Evolutionary conservation across 1,284 basidiomycete species (phyloP).

Genomic region (Ganoderma boninense): DNA sequence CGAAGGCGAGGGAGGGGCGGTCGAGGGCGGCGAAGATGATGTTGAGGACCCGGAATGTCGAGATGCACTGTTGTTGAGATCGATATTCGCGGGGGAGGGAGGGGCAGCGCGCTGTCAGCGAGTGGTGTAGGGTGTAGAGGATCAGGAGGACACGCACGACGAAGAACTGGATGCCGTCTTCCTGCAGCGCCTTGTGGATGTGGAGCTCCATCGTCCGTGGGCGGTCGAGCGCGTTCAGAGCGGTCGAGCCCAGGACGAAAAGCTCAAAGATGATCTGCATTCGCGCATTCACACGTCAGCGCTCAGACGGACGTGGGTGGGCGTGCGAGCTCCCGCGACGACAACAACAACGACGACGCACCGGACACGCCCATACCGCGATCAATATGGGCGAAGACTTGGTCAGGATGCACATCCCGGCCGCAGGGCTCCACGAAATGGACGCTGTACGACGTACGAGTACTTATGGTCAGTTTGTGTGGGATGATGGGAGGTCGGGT

Average conservation of each 20-base stretch:
- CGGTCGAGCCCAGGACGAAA: conserved; percentile 38
- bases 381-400: conserved; percentile 31
- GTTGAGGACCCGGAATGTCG: conserved; percentile 36
- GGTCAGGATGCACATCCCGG: conserved; percentile 39
- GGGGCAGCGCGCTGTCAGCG: background rate
- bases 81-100: background rate
- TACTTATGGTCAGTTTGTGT: background rate
- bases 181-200: conserved; percentile 38
- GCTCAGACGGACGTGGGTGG: background rate
- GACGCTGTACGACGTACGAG: conserved; percentile 24
- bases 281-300: background rate
- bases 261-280: conserved; percentile 41
- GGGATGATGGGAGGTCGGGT: background rate
- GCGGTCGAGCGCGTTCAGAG: conserved; percentile 42
- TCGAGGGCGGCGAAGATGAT: conserved; percentile 33
- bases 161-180: conserved; percentile 43
- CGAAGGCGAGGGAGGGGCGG: conserved; percentile 35
- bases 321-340: no score
- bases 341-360: conserved; percentile 17
- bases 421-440: conserved; percentile 31
- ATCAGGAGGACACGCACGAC: conserved; percentile 26
- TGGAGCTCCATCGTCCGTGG: conserved; percentile 37
- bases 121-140: background rate
- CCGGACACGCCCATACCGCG: conserved; percentile 42
- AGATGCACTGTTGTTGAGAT: conserved; percentile 30